These are phyloP conservation scores for Aspergillus steynii DNA, from an alignment of 495 filamentous ascomycete species.

Conservation along the genomic window DNA sequence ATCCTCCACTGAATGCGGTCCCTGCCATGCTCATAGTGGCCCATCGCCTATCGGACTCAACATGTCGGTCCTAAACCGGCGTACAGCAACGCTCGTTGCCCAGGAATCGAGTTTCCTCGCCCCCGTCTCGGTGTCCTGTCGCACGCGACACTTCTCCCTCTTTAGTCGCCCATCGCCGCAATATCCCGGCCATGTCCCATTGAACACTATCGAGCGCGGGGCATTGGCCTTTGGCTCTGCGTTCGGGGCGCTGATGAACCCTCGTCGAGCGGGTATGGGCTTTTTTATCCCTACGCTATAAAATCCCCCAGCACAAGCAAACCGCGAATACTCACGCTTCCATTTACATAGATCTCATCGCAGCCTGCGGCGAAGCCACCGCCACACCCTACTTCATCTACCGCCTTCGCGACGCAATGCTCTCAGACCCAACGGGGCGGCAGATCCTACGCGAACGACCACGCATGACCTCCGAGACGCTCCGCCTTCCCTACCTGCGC, in stretches of 20 bases:
- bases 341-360: conserved; percentile 74
- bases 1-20: neutral
- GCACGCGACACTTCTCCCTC: conserved; percentile 62
- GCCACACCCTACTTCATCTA: conserved; percentile 94
- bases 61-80: conserved; percentile 36
- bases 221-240: conserved; percentile 83
- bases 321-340: conserved; percentile 12
- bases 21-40: conserved; percentile 10
- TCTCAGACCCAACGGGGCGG: conserved; percentile 77
- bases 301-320: neutral
- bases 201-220: conserved; percentile 72
- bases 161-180: conserved; percentile 70
- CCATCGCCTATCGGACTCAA: conserved; percentile 10
- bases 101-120: conserved; percentile 18
- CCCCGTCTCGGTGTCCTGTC: conserved; percentile 10
- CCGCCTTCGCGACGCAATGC: conserved; percentile 90
- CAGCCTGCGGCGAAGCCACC: conserved; percentile 88
- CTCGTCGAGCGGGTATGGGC: conserved; percentile 66
- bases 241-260: conserved; percentile 74
- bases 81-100: conserved; percentile 19
- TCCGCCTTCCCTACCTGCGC: conserved; percentile 71
- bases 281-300: neutral
- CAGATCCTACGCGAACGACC: conserved; percentile 89
- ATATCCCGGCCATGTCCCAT: conserved; percentile 91
- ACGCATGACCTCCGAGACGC: conserved; percentile 77